A percentile compares a stretch with the other conserved stretches of the same genome.
phyloP scores from a whole-genome alignment of 148 eudicot genomes.

The Chenopodium formosanum region DNA sequence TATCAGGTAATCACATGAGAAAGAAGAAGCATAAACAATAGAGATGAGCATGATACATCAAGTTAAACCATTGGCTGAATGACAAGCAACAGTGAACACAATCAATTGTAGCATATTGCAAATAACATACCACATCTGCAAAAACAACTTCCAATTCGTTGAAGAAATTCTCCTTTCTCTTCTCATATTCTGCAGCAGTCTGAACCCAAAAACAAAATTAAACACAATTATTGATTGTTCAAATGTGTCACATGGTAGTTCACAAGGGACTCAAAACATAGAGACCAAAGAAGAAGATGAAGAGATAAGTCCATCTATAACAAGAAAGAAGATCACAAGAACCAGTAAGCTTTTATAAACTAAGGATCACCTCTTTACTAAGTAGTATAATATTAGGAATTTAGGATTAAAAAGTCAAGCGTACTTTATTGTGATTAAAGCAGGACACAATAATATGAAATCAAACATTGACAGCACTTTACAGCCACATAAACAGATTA shows the following conservation, averaged over 20 bases:
- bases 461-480: not conserved
- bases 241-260: not conserved
- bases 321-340: slow-evolving; percentile 3
- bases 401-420: too few species aligned
- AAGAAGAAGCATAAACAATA: not conserved
- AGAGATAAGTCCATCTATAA: not conserved
- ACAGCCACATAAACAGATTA: not conserved
- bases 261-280: not conserved
- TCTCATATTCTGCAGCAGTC: slow-evolving; percentile 82
- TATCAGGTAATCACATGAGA: not conserved
- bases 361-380: not conserved
- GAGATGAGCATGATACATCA: not conserved
- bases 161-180: slow-evolving; percentile 80
- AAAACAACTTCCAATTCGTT: slow-evolving; percentile 76
- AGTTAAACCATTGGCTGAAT: not conserved
- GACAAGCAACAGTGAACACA: not conserved
- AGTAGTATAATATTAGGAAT: not conserved
- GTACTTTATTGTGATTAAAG: too few species aligned
- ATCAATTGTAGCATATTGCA: not conserved
- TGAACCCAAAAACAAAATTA: slow-evolving; percentile 28
- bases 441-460: too few species aligned
- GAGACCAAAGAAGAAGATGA: not conserved
- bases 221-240: not conserved
- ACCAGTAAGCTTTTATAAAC: slow-evolving; percentile 3
- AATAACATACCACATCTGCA: slow-evolving; percentile 82